phyloP scores from a whole-genome alignment of 176 grass and related monocot genomes.

The Avena sativa region DNA sequence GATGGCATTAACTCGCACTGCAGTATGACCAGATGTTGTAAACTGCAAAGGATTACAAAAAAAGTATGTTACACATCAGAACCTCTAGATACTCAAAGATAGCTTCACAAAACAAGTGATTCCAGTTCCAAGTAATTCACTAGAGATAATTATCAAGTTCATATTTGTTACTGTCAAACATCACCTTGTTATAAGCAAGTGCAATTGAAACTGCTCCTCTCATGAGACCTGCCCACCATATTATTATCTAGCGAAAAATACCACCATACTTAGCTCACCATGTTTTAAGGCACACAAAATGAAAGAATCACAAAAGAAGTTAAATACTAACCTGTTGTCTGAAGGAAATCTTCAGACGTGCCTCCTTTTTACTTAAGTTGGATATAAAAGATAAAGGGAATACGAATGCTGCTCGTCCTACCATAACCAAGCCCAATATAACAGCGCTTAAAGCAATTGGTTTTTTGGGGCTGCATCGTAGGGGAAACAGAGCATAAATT shows the following conservation, averaged over 20 bases:
- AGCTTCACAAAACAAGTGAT: background rate
- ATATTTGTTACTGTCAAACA: constrained; percentile 30
- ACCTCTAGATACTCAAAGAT: constrained; percentile 16
- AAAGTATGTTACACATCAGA: constrained; percentile 35
- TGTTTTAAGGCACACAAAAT: constrained; percentile 19
- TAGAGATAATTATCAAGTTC: constrained; percentile 27
- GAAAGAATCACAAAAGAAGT: constrained; percentile 20
- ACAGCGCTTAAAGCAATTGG: constrained; percentile 77
- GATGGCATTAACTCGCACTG: constrained; percentile 65
- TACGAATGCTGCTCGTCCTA: constrained; percentile 89
- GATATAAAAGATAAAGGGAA: constrained; percentile 82
- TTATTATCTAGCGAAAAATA: constrained; percentile 62
- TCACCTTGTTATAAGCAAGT: constrained; percentile 99
- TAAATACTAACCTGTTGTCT: constrained; percentile 73
- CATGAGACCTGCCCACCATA: constrained; percentile 99
- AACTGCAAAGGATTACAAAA: constrained; percentile 63
- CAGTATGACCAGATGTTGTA: constrained; percentile 71
- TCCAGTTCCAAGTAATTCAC: constrained; percentile 24
- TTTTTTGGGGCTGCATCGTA: constrained; percentile 81
- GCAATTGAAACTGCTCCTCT: constrained; percentile 99
- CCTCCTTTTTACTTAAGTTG: constrained; percentile 73
- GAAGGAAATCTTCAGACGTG: constrained; percentile 77
- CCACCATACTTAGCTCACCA: constrained; percentile 32
- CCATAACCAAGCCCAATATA: constrained; percentile 89
- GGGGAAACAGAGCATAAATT: constrained; percentile 16